A percentile compares a stretch with the other conserved stretches of the same genome.
Evolutionary conservation across 768 basidiomycete species (phyloP).

Genomic region (Steccherinum ochraceum): DNA sequence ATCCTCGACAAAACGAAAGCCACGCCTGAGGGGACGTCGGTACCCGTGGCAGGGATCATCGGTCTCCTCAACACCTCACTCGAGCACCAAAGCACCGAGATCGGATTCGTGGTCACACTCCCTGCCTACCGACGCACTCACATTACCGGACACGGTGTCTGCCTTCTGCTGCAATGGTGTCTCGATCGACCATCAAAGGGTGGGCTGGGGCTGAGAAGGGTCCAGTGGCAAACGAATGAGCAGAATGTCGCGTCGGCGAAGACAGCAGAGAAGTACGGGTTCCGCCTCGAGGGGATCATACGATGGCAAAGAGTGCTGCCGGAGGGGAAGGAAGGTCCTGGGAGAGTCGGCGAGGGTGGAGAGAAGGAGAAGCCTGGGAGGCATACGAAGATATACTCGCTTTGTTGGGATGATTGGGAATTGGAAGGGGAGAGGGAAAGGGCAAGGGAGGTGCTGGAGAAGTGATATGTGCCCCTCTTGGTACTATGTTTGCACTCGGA

Average conservation of each 20-base stretch:
- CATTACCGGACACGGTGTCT: slow-evolving; percentile 31
- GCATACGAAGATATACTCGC: slow-evolving; percentile 39
- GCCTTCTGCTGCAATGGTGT: slow-evolving; percentile 33
- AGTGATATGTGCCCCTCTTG: neutral
- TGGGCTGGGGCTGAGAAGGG: slow-evolving; percentile 52
- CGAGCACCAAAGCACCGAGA: slow-evolving; percentile 26
- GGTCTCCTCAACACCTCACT: slow-evolving; percentile 26
- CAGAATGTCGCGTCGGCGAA: slow-evolving; percentile 41
- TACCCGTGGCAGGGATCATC: slow-evolving; percentile 28
- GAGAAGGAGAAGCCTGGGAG: slow-evolving; percentile 35
- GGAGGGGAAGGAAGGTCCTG: slow-evolving; percentile 25
- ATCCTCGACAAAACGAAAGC: slow-evolving; percentile 29
- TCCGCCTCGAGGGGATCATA: slow-evolving; percentile 44
- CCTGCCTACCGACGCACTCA: slow-evolving; percentile 32
- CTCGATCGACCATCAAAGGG: slow-evolving; percentile 20
- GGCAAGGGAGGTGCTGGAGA: neutral
- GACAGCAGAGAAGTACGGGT: slow-evolving; percentile 55
- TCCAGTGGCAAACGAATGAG: slow-evolving; percentile 54
- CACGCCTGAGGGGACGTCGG: slow-evolving; percentile 9
- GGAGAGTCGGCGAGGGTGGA: slow-evolving; percentile 19
- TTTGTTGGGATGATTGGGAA: slow-evolving; percentile 65
- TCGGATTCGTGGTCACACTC: slow-evolving; percentile 30
- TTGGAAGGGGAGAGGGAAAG: slow-evolving; percentile 15
- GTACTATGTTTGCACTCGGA: too few relatives aligned
- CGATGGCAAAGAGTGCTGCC: slow-evolving; percentile 51